Percentiles rank a stretch among this genome's conserved stretches.
Conservation (phyloP, 2,329 filamentous ascomycete genomes). For the Ceratocystis eucalypticola region DNA sequence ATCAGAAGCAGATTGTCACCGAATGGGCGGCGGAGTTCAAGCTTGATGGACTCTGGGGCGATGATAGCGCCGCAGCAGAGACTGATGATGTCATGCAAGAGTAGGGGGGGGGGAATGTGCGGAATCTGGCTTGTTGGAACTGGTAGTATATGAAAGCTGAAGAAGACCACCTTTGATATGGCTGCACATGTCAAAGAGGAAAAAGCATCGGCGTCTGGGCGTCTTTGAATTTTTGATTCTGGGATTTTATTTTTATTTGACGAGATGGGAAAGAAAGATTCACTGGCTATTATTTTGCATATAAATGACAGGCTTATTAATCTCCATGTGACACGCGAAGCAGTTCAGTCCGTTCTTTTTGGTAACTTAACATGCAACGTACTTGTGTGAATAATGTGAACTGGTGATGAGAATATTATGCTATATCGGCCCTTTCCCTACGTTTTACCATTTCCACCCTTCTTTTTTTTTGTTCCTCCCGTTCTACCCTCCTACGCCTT, state of each 20-base stretch:
- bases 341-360: not conserved
- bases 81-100: slow-evolving; percentile 39
- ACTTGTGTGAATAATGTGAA: not conserved
- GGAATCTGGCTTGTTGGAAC: not conserved
- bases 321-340: not conserved
- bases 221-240: slow-evolving; percentile 20
- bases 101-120: slow-evolving; percentile 23
- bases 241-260: slow-evolving; percentile 19
- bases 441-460: not conserved
- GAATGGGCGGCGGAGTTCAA: slow-evolving; percentile 94
- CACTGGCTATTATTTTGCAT: slow-evolving; percentile 17
- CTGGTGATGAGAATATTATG: slow-evolving; percentile 1
- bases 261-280: slow-evolving; percentile 16
- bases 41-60: slow-evolving; percentile 78
- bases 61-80: slow-evolving; percentile 22
- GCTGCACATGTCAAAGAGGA: slow-evolving; percentile 1
- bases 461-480: slow-evolving; percentile 9
- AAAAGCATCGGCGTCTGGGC: slow-evolving; percentile 22
- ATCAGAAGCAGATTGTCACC: slow-evolving; percentile 77
- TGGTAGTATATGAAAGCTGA: slow-evolving; percentile 5
- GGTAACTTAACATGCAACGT: not conserved
- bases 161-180: slow-evolving; percentile 1
- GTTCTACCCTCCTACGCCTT: slow-evolving; percentile 22
- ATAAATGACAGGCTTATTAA: slow-evolving; percentile 8
- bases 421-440: not conserved